These are phyloP conservation scores for Lasiodiplodia gonubiensis DNA, from an alignment of 2,329 filamentous ascomycete genomes.

Conservation along the genomic window DNA sequence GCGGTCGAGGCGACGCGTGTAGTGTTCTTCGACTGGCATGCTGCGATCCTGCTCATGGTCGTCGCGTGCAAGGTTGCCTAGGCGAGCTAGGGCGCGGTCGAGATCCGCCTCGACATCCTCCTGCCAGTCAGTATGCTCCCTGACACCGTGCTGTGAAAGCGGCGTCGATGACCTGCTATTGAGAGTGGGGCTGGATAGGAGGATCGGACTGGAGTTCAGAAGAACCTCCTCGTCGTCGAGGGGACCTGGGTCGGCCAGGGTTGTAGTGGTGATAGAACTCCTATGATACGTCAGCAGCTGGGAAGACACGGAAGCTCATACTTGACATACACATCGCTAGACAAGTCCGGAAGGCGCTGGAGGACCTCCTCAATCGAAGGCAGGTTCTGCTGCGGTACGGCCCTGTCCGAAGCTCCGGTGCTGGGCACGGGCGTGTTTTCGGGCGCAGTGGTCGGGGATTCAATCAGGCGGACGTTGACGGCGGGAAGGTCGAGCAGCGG, in stretches of 20 bases:
- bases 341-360: constrained; percentile 1
- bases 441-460: not conserved
- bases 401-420: not conserved
- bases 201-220: not conserved
- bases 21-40: constrained; percentile 38
- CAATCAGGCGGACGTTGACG: constrained; percentile 8
- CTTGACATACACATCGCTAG: not conserved
- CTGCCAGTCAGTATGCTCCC: constrained; percentile 40
- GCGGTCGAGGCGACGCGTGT: constrained; percentile 35
- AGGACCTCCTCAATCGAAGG: not conserved
- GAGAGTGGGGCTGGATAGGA: not conserved
- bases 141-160: constrained; percentile 9
- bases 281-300: not conserved
- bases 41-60: constrained; percentile 36
- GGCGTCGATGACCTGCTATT: not conserved
- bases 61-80: constrained; percentile 41
- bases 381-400: not conserved
- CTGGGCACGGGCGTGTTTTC: constrained; percentile 9
- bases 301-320: not conserved
- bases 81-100: constrained; percentile 36
- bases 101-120: constrained; percentile 40
- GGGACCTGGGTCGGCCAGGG: not conserved
- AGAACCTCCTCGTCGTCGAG: not conserved
- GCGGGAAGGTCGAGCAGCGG: not conserved
- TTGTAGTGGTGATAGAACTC: not conserved